Conservation (phyloP, 768 basidiomycete species). For the Cyathus striatus region DNA sequence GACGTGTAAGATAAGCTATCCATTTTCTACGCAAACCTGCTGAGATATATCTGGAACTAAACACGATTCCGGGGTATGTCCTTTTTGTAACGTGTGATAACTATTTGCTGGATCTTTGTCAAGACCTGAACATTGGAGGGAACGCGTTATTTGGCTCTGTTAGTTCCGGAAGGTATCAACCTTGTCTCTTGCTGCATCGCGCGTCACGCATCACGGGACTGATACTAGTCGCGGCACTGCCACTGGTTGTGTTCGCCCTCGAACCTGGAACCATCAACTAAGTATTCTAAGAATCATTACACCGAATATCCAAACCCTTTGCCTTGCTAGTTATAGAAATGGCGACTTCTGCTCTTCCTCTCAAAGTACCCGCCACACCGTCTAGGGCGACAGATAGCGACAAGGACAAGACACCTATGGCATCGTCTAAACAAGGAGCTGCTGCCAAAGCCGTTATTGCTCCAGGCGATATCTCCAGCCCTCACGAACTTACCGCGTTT, state of each 20-base stretch:
- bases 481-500: slow-evolving; percentile 92
- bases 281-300: no score
- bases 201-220: no score
- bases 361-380: slow-evolving; percentile 61
- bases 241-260: no score
- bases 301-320: no score
- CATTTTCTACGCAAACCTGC: neutral
- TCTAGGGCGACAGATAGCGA: slow-evolving; percentile 37
- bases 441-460: slow-evolving; percentile 34
- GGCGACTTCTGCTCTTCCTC: slow-evolving; percentile 56
- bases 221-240: no score
- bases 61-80: neutral
- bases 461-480: slow-evolving; percentile 76
- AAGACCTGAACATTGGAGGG: neutral
- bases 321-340: no score
- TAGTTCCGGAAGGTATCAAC: neutral
- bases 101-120: neutral
- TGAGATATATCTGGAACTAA: no score
- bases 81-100: neutral
- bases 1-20: neutral
- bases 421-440: slow-evolving; percentile 32
- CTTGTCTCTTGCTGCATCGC: no score
- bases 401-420: slow-evolving; percentile 49
- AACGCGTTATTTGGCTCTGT: neutral
- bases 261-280: no score